These are phyloP conservation scores for Amphirosellinia nigrospora DNA, from an alignment of 495 filamentous ascomycete genomes.

Conservation along the genomic window DNA sequence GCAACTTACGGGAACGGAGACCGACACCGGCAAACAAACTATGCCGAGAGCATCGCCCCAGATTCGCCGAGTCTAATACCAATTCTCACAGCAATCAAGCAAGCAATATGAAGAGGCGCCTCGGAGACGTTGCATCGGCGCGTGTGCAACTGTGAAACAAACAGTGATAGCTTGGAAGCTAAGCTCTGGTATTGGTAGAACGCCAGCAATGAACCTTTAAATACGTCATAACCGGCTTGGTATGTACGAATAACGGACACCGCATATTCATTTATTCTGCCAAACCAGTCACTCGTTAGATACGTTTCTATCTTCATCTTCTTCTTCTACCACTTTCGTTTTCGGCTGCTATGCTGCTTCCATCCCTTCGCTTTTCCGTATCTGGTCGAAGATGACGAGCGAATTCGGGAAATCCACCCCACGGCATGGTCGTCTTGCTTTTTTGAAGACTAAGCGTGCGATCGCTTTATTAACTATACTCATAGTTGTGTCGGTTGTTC, in stretches of 20 bases:
- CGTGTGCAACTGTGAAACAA: not conserved
- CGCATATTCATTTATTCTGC: not conserved
- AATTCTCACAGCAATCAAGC: not conserved
- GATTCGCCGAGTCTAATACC: not conserved
- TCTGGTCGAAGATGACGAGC: constrained; percentile 2
- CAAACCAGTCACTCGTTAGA: not conserved
- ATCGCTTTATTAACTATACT: constrained; percentile 29
- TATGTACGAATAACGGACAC: constrained; percentile 2
- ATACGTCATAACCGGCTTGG: constrained; percentile 9
- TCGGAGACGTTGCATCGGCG: not conserved
- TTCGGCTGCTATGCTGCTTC: not conserved
- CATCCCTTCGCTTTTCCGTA: not conserved
- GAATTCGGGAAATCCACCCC: not conserved
- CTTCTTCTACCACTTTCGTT: not conserved
- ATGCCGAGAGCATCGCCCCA: constrained; percentile 6
- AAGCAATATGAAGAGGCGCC: constrained; percentile 11
- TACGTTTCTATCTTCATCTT: not conserved
- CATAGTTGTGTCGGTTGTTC: constrained; percentile 28
- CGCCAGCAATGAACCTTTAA: constrained; percentile 4
- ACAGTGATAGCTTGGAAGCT: constrained; percentile 1
- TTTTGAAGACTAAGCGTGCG: constrained; percentile 34
- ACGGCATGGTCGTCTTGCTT: constrained; percentile 22
- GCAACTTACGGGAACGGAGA: not conserved
- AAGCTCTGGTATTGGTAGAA: not conserved
- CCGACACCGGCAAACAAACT: not conserved